phyloP scores from a whole-genome alignment of 805 yeast genomes.

The Saccharomycopsis sp. region DNA sequence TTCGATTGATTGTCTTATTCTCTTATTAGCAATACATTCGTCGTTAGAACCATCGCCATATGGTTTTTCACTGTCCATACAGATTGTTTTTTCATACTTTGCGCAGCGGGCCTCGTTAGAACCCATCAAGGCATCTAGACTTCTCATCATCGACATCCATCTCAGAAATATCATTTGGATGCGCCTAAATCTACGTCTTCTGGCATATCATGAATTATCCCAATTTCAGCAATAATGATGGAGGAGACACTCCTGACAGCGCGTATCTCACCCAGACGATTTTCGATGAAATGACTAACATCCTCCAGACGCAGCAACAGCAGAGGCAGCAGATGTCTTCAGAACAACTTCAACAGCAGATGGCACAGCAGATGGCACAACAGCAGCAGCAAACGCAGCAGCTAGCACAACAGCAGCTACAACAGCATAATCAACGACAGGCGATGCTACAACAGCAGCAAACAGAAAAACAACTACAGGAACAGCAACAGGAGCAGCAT shows the following conservation, averaged over 20 bases:
- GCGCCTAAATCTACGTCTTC: too few species aligned
- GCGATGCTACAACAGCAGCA: slow-evolving; percentile 7
- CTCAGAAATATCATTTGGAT: too few species aligned
- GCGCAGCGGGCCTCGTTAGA: too few species aligned
- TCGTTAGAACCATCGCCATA: not conserved
- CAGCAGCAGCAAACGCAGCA: not conserved
- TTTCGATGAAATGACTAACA: too few species aligned
- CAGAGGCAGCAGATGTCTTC: slow-evolving; percentile 5
- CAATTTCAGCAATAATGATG: slow-evolving; percentile 15
- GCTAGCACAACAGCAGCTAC: slow-evolving; percentile 6
- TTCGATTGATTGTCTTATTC: not conserved
- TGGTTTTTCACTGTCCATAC: not conserved
- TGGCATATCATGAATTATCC: slow-evolving; percentile 8
- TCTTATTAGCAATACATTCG: too few species aligned
- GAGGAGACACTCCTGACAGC: slow-evolving; percentile 18
- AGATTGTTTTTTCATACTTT: not conserved
- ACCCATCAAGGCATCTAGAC: too few species aligned
- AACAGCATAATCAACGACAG: slow-evolving; percentile 4
- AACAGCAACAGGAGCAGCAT: slow-evolving; percentile 4
- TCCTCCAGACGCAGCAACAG: slow-evolving; percentile 16
- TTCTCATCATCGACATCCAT: too few species aligned
- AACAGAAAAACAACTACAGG: slow-evolving; percentile 2
- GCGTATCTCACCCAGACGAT: too few species aligned
- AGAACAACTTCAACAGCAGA: slow-evolving; percentile 15
- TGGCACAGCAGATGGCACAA: slow-evolving; percentile 15